Evolutionary conservation across 257 asterid species (phyloP).

Genomic region (Solanum corneliomulleri): DNA sequence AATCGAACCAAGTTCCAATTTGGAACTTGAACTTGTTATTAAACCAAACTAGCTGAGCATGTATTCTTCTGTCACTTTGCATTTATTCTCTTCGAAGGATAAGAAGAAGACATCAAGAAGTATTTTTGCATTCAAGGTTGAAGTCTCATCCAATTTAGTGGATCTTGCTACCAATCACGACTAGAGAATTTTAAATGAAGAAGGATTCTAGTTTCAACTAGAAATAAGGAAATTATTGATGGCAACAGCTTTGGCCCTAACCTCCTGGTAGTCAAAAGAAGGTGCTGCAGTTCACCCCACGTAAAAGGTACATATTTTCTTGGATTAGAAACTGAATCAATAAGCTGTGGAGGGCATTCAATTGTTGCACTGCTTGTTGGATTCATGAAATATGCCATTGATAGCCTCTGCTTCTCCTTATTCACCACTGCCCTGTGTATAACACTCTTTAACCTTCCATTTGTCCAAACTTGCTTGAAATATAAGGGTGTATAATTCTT

Average conservation of each 20-base stretch:
- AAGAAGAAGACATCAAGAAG: neutral
- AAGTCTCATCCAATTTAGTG: neutral
- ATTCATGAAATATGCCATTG: constrained; percentile 17
- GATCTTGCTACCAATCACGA: neutral
- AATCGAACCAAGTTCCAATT: neutral
- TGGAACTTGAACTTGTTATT: neutral
- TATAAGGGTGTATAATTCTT: neutral
- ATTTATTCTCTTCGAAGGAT: neutral
- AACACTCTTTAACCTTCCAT: constrained; percentile 16
- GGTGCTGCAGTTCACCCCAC: constrained; percentile 10
- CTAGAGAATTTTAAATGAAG: neutral
- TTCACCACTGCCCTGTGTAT: constrained; percentile 17
- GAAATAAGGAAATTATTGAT: constrained; percentile 7
- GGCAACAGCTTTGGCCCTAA: constrained; percentile 9
- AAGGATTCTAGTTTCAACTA: constrained; percentile 5
- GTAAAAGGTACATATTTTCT: constrained; percentile 13
- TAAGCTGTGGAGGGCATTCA: constrained; percentile 11
- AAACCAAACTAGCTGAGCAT: neutral
- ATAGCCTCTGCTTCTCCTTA: constrained; percentile 7
- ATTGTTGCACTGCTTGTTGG: constrained; percentile 1
- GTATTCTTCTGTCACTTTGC: neutral
- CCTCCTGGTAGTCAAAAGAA: constrained; percentile 14
- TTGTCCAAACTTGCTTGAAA: constrained; percentile 14
- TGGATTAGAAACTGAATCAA: constrained; percentile 4
- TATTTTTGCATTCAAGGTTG: neutral